Evolutionary conservation across 371 early-diverging fungal species (phyloP), one percentile per base, ranked within the genome.

Genomic region (Syncephalis fuscata): DNA sequence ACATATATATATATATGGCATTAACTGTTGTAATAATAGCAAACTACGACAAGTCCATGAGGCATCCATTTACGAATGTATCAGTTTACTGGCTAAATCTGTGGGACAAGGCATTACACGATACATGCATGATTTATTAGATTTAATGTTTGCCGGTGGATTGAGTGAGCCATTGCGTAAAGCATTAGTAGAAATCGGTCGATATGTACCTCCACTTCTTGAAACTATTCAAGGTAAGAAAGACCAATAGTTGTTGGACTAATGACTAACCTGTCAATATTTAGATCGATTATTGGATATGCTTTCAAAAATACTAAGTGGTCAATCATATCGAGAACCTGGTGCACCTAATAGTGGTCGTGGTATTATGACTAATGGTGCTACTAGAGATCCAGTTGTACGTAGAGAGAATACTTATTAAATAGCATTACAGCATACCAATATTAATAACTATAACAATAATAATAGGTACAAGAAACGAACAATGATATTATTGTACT

Each of bases 61-160:
- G 51, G 65, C 76, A 2, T 74, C 86, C 3, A 70, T 84, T 0
- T 89, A 90, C 54, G 65, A 77, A 51, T 92, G 93, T 54, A 80
- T 93, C 46, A 78, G 84, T 36, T 82, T 81, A 76, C 68, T 95
- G 39, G 90, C 94, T 2, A 68, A 65, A 2, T 89, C 94, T 3
- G 83, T 95, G 41, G 94, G 93, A 15, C 90, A 84, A 32, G 82
- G 82, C 1, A 64, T 94, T 46, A 85, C 83, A 1, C 82, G 78
- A 54, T 71, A 92, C 56, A 70, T 92, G 63, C 84, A 83, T 50
- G 91, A 89, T 32, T 57, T 94, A 4, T 59, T 94, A 49, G 92
- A 92, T 53, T 65, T 85, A 44, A 92, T 97, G 84, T 92, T 97
- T 56, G 71, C 78, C 1, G 70, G 77, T 19, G 94, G 93, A 14